A percentile compares a stretch with the other conserved stretches of the same genome.
Evolutionary conservation across 2,329 filamentous ascomycete genomes (phyloP).

Genomic region (Rhinocladiella mackenziei): DNA sequence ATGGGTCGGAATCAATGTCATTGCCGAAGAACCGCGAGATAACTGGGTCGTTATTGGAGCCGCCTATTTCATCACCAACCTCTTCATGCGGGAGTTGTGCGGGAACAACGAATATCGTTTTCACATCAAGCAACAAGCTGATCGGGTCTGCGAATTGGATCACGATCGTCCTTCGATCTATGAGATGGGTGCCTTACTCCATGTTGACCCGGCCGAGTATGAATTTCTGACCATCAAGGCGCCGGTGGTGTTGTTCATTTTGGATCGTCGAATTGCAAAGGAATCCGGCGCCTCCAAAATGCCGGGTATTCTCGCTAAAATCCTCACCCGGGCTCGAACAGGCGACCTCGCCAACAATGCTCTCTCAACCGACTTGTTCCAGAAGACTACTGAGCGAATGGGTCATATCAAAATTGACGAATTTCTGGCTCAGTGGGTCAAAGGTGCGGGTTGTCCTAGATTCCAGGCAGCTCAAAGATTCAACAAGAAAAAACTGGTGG

Average conservation of each 20-base stretch:
- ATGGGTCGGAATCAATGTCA: conserved; percentile 91
- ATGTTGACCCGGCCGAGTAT: conserved; percentile 76
- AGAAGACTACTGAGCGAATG: conserved; percentile 79
- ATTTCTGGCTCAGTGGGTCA: conserved; percentile 93
- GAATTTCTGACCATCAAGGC: conserved; percentile 92
- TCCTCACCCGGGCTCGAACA: conserved; percentile 81
- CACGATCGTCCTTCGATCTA: conserved; percentile 76
- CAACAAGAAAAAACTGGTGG: conserved; percentile 95
- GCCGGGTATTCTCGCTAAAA: conserved; percentile 75
- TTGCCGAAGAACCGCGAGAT: conserved; percentile 74
- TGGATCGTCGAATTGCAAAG: conserved; percentile 87
- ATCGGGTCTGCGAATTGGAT: conserved; percentile 77
- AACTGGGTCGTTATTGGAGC: conserved; percentile 87
- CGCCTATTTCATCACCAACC: conserved; percentile 90
- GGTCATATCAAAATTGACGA: conserved; percentile 80
- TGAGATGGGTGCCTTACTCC: conserved; percentile 71
- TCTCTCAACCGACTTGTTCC: conserved; percentile 73
- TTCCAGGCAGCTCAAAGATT: conserved; percentile 85
- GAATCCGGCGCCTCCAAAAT: conserved; percentile 79
- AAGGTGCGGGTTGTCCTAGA: conserved; percentile 79
- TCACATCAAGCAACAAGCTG: conserved; percentile 77
- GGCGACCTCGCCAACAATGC: conserved; percentile 67
- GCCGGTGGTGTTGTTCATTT: conserved; percentile 83
- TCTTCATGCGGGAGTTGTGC: conserved; percentile 84
- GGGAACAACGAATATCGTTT: conserved; percentile 95